Base-by-base conservation (phyloP, 2,329 filamentous ascomycete genomes). In the Arthrobotrys musiformis region DNA sequence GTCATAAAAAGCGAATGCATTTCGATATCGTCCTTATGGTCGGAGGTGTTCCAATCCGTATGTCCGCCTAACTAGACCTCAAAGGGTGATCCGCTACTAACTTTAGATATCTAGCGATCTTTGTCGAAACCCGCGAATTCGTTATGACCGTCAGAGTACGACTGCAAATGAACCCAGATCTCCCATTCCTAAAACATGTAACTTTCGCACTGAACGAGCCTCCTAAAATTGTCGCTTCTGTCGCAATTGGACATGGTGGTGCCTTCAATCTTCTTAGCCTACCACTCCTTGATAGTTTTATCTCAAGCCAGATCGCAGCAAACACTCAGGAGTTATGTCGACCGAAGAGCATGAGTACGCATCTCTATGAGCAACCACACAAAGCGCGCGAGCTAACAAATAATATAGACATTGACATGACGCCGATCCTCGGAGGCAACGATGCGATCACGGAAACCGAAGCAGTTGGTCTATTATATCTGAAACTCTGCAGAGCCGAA, bases 11-110 rank as follows among this genome's bases (percentile, higher is more conserved):
- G 80, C 97, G 97, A 83, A 97, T 97, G 93, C 94, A 97, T 81
- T 97, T 97, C 93, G 92, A 96, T 81, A 84, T 98, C 11, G 89
- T 97, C 6, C 97, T 99, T 83, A 97, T 97, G 79, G 88, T 98
- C 0, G 95, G 95, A 79, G 94, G 94, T 28, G 90, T 97, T 0
- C 93, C 93, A 0, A 86, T 97, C n/a, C 93, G 74, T 78, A 78
- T 30, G 74, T 63, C 9, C 5, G 1, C 19, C 11, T 19, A 19
- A 33, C 9, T 42, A 13, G 7, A 3, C 22, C 17, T 15, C 13
- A 6, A 46, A 46, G 19, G 1, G 24, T 4, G 1, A 15, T 22
- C n/a, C 9, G 7, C 26, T 9, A 19, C 52, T 62, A 68, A 70
- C 17, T 15, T n/a, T 19, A 2, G 0, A 8, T 22, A 19, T 26